These are phyloP conservation scores for Notholithocarpus densiflorus DNA, from an alignment of 306 rosid genomes.

Conservation along the genomic window DNA sequence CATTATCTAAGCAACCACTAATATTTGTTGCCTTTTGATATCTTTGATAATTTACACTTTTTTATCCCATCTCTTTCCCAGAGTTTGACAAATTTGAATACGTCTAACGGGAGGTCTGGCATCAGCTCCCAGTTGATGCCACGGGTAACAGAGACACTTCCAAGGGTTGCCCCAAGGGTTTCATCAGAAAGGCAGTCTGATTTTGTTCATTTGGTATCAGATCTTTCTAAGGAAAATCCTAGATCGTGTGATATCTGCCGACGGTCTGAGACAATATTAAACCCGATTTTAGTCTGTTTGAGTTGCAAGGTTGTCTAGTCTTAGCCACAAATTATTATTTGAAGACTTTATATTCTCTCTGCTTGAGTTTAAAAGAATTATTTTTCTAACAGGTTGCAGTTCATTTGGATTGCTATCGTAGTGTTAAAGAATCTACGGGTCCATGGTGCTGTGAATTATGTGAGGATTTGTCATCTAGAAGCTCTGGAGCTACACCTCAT, in stretches of 20 bases:
- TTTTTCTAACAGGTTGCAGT: constrained; percentile 71
- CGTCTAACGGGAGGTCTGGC: constrained; percentile 49
- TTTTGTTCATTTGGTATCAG: constrained; percentile 38
- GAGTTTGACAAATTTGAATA: constrained; percentile 49
- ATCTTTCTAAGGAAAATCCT: constrained; percentile 74
- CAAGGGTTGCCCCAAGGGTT: constrained; percentile 60
- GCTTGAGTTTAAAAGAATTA: constrained; percentile 12
- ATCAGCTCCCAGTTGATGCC: constrained; percentile 70
- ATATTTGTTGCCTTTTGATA: neutral
- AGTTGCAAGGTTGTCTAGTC: constrained; percentile 78
- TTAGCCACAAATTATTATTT: constrained; percentile 1
- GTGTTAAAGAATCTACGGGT: constrained; percentile 73
- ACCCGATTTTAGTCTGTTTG: constrained; percentile 79
- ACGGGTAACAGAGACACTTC: constrained; percentile 78
- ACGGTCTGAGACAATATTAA: constrained; percentile 72
- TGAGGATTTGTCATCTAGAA: constrained; percentile 60
- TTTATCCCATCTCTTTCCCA: constrained; percentile 19
- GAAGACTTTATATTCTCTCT: constrained; percentile 6
- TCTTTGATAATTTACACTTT: constrained; percentile 7
- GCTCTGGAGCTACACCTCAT: constrained; percentile 49
- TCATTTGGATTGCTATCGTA: constrained; percentile 89
- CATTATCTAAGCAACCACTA: neutral
- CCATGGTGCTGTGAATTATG: constrained; percentile 98
- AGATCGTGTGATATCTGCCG: constrained; percentile 89
- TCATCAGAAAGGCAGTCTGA: constrained; percentile 70